A percentile compares a stretch with the other conserved stretches of the same genome.
Evolutionary conservation across 2,329 filamentous ascomycete species (phyloP).

Genomic region (Ophiostoma perfectum): DNA sequence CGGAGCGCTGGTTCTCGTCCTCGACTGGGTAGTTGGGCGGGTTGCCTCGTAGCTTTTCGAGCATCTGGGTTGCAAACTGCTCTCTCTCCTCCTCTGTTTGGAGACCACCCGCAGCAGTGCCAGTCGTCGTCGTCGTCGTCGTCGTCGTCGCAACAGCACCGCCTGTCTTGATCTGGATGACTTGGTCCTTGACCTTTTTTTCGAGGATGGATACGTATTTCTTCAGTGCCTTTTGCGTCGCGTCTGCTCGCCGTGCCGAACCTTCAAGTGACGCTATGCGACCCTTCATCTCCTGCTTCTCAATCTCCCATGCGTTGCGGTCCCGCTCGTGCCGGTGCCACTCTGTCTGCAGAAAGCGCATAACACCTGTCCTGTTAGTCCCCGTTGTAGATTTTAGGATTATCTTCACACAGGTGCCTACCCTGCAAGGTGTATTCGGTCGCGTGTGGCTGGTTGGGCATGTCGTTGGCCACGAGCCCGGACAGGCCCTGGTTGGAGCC

Average conservation of each 20-base stretch:
- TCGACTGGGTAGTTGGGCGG: slow-evolving; percentile 41
- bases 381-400: background rate
- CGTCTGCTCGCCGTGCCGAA: slow-evolving; percentile 77
- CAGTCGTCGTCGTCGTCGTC: slow-evolving; percentile 40
- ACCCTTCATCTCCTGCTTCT: slow-evolving; percentile 97
- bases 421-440: slow-evolving; percentile 60
- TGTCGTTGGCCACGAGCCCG: slow-evolving; percentile 40
- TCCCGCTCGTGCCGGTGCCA: slow-evolving; percentile 98
- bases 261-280: slow-evolving; percentile 93
- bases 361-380: slow-evolving; percentile 62
- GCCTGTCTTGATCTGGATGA: slow-evolving; percentile 58
- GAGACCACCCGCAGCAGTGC: background rate
- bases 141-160: slow-evolving; percentile 35
- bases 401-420: slow-evolving; percentile 24
- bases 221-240: slow-evolving; percentile 80
- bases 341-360: slow-evolving; percentile 98
- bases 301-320: slow-evolving; percentile 97
- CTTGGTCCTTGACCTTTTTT: slow-evolving; percentile 77
- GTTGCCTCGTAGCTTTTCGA: slow-evolving; percentile 38
- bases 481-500: slow-evolving; percentile 38
- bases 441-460: slow-evolving; percentile 50
- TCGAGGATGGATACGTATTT: slow-evolving; percentile 89
- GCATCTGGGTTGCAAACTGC: slow-evolving; percentile 45
- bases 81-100: slow-evolving; percentile 37
- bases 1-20: slow-evolving; percentile 47